Evolutionary conservation across 1,284 basidiomycete species (phyloP), one percentile per base, ranked within the genome.

Genomic region (Ustilago curta): DNA sequence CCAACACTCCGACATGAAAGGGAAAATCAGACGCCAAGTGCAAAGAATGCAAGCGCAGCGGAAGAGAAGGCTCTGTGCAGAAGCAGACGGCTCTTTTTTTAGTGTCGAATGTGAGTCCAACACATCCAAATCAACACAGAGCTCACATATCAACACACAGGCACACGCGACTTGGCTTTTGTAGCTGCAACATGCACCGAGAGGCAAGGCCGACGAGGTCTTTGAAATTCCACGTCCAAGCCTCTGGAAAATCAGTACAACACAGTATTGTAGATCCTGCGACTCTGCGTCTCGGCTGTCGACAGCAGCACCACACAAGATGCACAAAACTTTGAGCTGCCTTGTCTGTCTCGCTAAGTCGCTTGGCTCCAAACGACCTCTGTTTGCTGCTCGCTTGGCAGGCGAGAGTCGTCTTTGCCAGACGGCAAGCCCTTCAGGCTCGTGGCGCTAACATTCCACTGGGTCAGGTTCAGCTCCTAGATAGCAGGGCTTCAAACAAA

Each of bases 1-100:
- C 35, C 63, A 59, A 59, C 62, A 65, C 62, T 58, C 44, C 55
- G 37, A 54, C 51, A 58, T 32, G 11, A 23, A 51, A 51, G 21
- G 42, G 43, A 44, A 44, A 8, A 7, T 3, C 11, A 37, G 14
- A 21, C 25, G 44, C 11, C 14, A 21, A n/a, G 9, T 16, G 2
- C 14, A 2, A 40, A 23, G 39, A 53, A 51, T 16, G 32, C 25
- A 53, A 31, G 21, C 51, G 39, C 45, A 31, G 49, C 49, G 21
- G 49, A 37, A 25, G 11, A 50, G 32, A 32, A n/a, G n/a, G 3
- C 27, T n/a, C 29, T n/a, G 3, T 48, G 47, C 48, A 49, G 45
- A 47, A 47, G 57, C 56, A 51, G 16, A 51, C 29, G 25, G 61
- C 42, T 58, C 58, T 37, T 37, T 64, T 37, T 37, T 12, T 8